These are phyloP conservation scores for Emergomyces africanus DNA, from an alignment of 2,329 filamentous ascomycete species.

Conservation along the genomic window DNA sequence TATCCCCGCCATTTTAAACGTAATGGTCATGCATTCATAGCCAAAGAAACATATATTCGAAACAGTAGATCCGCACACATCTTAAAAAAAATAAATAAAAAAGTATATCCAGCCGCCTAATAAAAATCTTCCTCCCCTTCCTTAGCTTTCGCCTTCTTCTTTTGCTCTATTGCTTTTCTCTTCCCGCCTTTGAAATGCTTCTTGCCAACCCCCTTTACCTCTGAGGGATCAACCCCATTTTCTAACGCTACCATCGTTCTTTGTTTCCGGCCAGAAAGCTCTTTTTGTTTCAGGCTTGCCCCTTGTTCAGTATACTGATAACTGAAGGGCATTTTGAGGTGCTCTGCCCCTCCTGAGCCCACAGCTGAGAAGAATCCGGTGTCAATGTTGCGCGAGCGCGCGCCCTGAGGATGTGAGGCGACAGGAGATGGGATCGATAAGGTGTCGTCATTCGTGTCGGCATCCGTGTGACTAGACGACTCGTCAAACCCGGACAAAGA, in stretches of 20 bases:
- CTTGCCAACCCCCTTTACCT: constrained; percentile 59
- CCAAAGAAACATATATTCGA: neutral
- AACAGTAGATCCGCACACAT: neutral
- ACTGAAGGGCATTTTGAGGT: constrained; percentile 70
- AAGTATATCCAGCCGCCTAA: constrained; percentile 1
- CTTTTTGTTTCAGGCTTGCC: constrained; percentile 51
- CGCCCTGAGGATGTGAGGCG: constrained; percentile 38
- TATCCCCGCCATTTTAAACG: neutral
- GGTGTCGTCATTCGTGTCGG: constrained; percentile 22
- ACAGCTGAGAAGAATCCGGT: constrained; percentile 73
- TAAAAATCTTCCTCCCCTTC: constrained; percentile 9
- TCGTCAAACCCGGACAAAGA: constrained; percentile 3
- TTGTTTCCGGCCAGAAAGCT: constrained; percentile 71
- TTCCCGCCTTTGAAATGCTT: constrained; percentile 54
- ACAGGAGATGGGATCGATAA: constrained; percentile 8
- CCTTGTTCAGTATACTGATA: constrained; percentile 82
- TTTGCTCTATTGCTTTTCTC: constrained; percentile 19
- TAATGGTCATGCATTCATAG: neutral
- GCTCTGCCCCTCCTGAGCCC: constrained; percentile 45
- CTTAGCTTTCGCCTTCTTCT: constrained; percentile 14
- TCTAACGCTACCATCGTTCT: constrained; percentile 67
- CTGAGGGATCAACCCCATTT: constrained; percentile 69
- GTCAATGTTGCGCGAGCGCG: constrained; percentile 68
- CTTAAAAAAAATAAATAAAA: neutral
- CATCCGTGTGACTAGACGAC: constrained; percentile 16